A percentile compares a stretch with the other conserved stretches of the same genome.
Evolutionary conservation across 345 rosid genomes (phyloP).

Genomic region (Lepidium sativum): DNA sequence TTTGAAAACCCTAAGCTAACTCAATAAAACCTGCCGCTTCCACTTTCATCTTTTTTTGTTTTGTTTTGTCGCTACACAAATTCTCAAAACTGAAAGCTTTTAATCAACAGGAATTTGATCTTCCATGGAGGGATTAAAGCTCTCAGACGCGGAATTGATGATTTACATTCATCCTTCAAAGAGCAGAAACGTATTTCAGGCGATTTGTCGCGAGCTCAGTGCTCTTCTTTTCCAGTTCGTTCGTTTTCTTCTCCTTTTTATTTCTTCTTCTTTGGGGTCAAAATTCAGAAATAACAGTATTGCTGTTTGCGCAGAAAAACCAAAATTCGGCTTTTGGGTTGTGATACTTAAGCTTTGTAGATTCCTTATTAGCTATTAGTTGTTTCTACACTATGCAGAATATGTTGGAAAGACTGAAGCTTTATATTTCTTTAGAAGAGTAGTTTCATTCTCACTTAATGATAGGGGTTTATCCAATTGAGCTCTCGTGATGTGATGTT

Average conservation of each 20-base stretch:
- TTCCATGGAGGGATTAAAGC: conserved; percentile 67
- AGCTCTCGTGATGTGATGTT: background rate
- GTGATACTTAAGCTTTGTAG: background rate
- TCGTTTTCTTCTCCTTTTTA: background rate
- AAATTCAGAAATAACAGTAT: too few relatives aligned
- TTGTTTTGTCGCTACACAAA: background rate
- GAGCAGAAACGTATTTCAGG: conserved; percentile 40
- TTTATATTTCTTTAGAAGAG: background rate
- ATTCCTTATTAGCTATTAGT: background rate
- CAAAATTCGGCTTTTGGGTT: background rate
- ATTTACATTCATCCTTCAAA: conserved; percentile 62
- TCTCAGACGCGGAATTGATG: conserved; percentile 47
- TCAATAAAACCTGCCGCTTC: background rate
- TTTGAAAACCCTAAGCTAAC: background rate
- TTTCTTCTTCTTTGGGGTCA: background rate
- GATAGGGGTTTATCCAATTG: background rate
- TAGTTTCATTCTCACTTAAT: too few relatives aligned
- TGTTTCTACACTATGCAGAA: background rate
- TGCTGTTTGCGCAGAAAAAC: background rate
- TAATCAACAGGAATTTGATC: background rate
- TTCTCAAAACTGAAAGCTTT: background rate
- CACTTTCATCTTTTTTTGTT: background rate
- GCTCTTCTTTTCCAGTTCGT: conserved; percentile 78
- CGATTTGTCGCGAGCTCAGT: conserved; percentile 77
- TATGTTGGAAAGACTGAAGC: background rate